Conservation (phyloP, 371 early-diverging fungal species). For the Lichtheimia hyalospora region DNA sequence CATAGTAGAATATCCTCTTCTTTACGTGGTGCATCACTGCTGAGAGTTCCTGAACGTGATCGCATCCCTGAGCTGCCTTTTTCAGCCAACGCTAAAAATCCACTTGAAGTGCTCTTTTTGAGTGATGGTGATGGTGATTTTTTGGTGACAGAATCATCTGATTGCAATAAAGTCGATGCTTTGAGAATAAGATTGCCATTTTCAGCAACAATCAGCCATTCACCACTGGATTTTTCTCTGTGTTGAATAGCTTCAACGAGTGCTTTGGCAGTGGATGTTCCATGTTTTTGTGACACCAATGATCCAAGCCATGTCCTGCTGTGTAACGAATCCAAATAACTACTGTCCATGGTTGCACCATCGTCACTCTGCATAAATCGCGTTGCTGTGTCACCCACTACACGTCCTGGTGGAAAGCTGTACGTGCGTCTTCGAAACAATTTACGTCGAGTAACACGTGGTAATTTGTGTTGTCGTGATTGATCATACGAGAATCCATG, state of each 20-base stretch:
- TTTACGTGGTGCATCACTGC: constrained; percentile 4
- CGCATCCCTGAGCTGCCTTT: constrained; percentile 20
- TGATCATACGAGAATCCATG: constrained; percentile 4
- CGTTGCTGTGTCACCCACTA: neutral
- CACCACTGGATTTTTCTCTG: constrained; percentile 13
- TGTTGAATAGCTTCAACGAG: constrained; percentile 25
- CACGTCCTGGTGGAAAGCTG: constrained; percentile 39
- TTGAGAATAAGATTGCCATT: constrained; percentile 27
- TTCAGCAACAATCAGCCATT: constrained; percentile 18
- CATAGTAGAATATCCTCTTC: constrained; percentile 4
- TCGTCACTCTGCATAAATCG: neutral
- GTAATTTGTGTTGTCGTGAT: neutral
- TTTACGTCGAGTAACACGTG: constrained; percentile 19
- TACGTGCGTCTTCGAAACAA: constrained; percentile 32
- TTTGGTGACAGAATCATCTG: constrained; percentile 13
- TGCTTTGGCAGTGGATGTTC: constrained; percentile 26
- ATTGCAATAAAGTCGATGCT: constrained; percentile 20
- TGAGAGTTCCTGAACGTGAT: constrained; percentile 20
- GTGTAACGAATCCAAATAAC: constrained; percentile 19
- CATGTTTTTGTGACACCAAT: constrained; percentile 27
- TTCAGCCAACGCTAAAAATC: constrained; percentile 19
- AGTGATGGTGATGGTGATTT: neutral
- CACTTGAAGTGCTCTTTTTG: constrained; percentile 15
- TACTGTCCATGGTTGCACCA: constrained; percentile 8
- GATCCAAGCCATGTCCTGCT: constrained; percentile 41